Base-by-base conservation (phyloP, 2,329 filamentous ascomycete genomes). In the Hymenoscyphus scutula region DNA sequence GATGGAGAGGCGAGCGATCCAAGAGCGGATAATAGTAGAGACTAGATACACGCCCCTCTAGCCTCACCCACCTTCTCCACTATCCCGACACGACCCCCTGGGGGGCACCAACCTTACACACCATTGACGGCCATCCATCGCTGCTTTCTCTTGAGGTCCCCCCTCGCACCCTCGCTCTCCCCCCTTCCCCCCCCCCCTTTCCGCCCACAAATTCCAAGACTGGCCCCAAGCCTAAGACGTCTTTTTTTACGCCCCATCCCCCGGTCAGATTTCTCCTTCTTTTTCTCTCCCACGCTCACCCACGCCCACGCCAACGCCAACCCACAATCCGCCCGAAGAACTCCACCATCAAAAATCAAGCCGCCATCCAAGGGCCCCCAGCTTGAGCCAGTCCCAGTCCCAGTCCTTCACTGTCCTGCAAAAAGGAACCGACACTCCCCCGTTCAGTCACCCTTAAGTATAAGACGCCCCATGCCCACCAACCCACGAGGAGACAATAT, bases 301-400 rank as follows among this genome's bases (percentile, higher is more conserved):
- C n/a, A 41, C 38, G n/a, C 15, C 38, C 8, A 41, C 15, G 15
- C 38, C 8, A 8, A 17, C 6, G 8, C 38, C 38, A 48, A 48
- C 19, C 41, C 41, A 48, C 41, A 48, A 48, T 48, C 41, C 41
- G n/a, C 41, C 32, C 41, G 41, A 19, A n/a, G 6, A 48, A 48
- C 41, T 48, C 41, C 41, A 48, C 41, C 41, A 48, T 23, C 41
- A 48, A 25, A 48, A 48, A 48, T 48, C 41, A 48, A 48, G 41
- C 41, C 41, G n/a, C n/a, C n/a, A 48, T 48, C 15, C 41, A 48
- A 48, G 41, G n/a, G n/a, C 41, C 41, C 41, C 41, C 41, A 17
- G 2, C 17, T 13, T n/a, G n/a, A n/a, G n/a, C n/a, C n/a, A n/a
- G n/a, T n/a, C 17, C 37, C 11, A 13, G 13, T 17, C 37, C 37